These are phyloP conservation scores for Malassezia vespertilionis DNA, from an alignment of 1,284 basidiomycete genomes.

Conservation along the genomic window DNA sequence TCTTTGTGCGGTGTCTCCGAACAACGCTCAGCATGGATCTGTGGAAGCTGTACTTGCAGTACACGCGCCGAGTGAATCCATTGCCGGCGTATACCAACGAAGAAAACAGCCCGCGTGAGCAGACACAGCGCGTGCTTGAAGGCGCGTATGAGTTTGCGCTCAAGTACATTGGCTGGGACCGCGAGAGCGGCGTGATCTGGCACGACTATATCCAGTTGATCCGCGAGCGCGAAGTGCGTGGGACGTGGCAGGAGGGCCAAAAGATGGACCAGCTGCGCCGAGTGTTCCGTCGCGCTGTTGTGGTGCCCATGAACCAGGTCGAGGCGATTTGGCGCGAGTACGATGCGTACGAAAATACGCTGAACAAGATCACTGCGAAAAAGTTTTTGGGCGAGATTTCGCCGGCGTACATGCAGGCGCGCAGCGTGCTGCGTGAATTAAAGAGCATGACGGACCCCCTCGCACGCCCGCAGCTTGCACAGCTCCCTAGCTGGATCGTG, in stretches of 20 bases:
- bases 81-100: conserved; percentile 33
- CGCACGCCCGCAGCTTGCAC: conserved; percentile 31
- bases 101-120: conserved; percentile 52
- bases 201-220: conserved; percentile 67
- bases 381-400: conserved; percentile 81
- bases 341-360: conserved; percentile 77
- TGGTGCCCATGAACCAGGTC: conserved; percentile 84
- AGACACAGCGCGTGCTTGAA: conserved; percentile 62
- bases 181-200: conserved; percentile 55
- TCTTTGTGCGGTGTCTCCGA: conserved; percentile 70
- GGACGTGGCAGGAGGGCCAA: conserved; percentile 78
- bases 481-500: conserved; percentile 29
- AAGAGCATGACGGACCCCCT: conserved; percentile 54
- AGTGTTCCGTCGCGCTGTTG: conserved; percentile 82
- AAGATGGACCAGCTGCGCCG: conserved; percentile 86
- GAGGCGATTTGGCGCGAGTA: conserved; percentile 90
- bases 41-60: conserved; percentile 58
- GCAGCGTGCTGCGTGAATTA: conserved; percentile 73
- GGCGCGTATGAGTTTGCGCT: conserved; percentile 90
- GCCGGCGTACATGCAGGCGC: conserved; percentile 81
- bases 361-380: conserved; percentile 90
- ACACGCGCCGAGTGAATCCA: conserved; percentile 43
- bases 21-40: conserved; percentile 72
- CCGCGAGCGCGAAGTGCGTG: conserved; percentile 56
- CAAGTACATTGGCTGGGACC: conserved; percentile 69